Evolutionary conservation across 2,329 filamentous ascomycete genomes (phyloP).

Genomic region (Neocucurbitaria cava): DNA sequence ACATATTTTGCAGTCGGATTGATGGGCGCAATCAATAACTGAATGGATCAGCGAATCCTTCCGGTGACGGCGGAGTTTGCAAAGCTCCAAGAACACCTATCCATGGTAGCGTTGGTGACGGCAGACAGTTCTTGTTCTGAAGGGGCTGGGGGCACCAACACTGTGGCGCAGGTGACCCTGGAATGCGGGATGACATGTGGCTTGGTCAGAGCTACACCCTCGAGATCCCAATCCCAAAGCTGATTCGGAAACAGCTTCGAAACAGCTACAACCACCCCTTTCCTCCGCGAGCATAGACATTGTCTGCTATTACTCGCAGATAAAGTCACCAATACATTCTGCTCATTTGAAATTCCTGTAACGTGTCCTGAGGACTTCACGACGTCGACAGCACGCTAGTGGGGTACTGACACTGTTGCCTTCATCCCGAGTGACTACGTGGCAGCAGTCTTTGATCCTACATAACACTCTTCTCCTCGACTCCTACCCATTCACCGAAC

Average conservation of each 20-base stretch:
- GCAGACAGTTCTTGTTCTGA: not conserved
- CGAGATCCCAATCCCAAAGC: conserved; percentile 1
- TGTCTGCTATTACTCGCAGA: not conserved
- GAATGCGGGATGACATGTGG: conserved; percentile 12
- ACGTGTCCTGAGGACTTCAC: not conserved
- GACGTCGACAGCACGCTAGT: conserved; percentile 1
- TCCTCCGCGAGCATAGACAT: not conserved
- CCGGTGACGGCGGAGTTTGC: not conserved
- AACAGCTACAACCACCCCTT: conserved; percentile 16
- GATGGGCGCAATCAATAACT: not conserved
- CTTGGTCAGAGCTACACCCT: conserved; percentile 12
- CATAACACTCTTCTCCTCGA: not conserved
- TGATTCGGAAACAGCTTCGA: conserved; percentile 25
- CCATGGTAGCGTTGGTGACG: not conserved
- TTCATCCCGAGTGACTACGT: conserved; percentile 18
- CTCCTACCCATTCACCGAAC: not conserved
- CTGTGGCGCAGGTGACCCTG: not conserved
- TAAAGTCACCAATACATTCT: not conserved
- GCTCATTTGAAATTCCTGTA: not conserved
- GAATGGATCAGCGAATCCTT: not conserved
- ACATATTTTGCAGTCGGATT: not conserved
- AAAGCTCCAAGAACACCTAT: not conserved
- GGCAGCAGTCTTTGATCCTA: conserved; percentile 2
- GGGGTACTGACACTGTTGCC: conserved; percentile 15
- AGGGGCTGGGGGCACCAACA: not conserved